Evolutionary conservation across 805 yeast species (phyloP).

Genomic region (Candida hispaniensis): DNA sequence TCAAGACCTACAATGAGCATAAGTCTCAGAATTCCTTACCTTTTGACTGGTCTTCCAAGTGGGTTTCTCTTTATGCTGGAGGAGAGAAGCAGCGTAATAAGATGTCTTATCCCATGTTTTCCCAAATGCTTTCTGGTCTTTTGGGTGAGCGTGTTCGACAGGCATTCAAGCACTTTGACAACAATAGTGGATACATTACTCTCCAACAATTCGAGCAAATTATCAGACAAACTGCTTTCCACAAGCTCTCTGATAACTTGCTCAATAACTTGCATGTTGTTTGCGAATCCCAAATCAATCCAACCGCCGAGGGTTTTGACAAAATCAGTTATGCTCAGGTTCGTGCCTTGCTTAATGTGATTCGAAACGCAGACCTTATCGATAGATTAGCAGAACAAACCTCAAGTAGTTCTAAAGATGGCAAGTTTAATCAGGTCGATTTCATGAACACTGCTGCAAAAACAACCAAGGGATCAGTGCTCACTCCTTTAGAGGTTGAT

Average conservation of each 20-base stretch:
- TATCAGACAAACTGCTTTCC: constrained; percentile 31
- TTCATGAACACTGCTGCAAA: constrained; percentile 34
- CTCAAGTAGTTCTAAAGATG: constrained; percentile 27
- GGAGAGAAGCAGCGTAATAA: constrained; percentile 30
- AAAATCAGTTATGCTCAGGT: constrained; percentile 35
- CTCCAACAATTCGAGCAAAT: constrained; percentile 33
- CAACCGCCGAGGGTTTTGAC: constrained; percentile 22
- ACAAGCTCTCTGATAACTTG: constrained; percentile 34
- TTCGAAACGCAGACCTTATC: constrained; percentile 34
- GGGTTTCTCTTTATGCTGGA: constrained; percentile 36
- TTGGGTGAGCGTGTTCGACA: constrained; percentile 39
- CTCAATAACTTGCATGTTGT: constrained; percentile 32
- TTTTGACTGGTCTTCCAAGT: constrained; percentile 35
- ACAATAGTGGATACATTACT: constrained; percentile 31
- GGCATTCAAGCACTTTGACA: constrained; percentile 33
- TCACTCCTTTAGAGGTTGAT: constrained; percentile 37
- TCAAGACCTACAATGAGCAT: constrained; percentile 30
- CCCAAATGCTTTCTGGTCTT: constrained; percentile 37
- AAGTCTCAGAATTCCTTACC: constrained; percentile 30
- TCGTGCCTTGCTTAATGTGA: constrained; percentile 35
- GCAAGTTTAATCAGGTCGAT: constrained; percentile 30
- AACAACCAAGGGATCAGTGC: constrained; percentile 31
- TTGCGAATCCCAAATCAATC: constrained; percentile 25
- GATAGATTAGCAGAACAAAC: constrained; percentile 31
- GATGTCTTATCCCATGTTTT: constrained; percentile 34